These are phyloP conservation scores for Rhynchospora breviuscula DNA, from an alignment of 176 grass and related monocot genomes.

Conservation along the genomic window DNA sequence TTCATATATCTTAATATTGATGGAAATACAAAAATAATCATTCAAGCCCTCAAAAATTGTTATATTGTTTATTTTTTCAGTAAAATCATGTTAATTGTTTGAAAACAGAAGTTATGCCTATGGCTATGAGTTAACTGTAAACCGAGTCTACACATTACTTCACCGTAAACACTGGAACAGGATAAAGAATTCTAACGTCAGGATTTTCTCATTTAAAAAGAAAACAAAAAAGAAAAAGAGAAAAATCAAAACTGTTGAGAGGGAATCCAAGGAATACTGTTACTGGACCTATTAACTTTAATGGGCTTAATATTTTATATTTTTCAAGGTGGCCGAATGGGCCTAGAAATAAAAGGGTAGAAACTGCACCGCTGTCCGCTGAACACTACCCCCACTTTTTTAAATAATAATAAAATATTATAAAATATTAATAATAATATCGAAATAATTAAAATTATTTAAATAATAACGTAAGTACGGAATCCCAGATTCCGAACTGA, in stretches of 20 bases:
- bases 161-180: background rate
- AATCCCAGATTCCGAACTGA: no score
- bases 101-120: no score
- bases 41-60: no score
- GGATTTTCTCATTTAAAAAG: background rate
- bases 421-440: no score
- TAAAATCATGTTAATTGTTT: no score
- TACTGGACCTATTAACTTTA: background rate
- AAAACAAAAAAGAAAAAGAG: background rate
- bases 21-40: no score
- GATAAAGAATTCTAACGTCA: background rate
- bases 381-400: no score
- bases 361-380: background rate
- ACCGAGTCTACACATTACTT: background rate
- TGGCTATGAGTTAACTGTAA: background rate
- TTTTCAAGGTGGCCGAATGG: background rate
- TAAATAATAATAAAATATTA: no score
- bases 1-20: no score
- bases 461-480: no score
- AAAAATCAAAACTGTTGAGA: background rate
- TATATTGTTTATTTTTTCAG: no score
- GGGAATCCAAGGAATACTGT: background rate
- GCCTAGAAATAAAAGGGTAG: background rate
- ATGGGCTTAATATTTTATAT: background rate
- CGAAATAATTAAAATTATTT: no score